phyloP scores from a whole-genome alignment of 345 rosid genomes.

The Lepidium sativum region DNA sequence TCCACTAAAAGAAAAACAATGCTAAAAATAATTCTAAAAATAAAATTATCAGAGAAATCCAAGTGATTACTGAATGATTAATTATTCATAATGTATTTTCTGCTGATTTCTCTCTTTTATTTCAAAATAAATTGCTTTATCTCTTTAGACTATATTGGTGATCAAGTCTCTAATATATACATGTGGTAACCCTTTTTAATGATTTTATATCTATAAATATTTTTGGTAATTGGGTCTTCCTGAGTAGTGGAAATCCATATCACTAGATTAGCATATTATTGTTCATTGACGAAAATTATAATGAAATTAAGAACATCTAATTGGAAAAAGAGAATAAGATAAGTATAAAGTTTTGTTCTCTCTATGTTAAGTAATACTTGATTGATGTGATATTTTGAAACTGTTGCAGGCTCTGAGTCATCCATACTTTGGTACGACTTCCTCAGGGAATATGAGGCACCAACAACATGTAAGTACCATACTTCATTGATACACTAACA shows the following conservation, averaged over 20 bases:
- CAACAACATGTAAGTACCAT: conserved; percentile 58
- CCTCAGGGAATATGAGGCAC: conserved; percentile 53
- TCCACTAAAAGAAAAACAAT: neutral
- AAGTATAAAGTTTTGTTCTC: conserved; percentile 19
- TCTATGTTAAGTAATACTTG: conserved; percentile 14
- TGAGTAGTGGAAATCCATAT: conserved; percentile 3
- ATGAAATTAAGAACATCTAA: neutral
- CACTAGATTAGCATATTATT: neutral
- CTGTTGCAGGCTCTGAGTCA: conserved; percentile 81
- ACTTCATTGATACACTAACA: neutral
- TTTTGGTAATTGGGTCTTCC: neutral
- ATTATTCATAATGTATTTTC: neutral
- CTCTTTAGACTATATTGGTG: neutral
- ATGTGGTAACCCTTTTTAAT: too few relatives aligned
- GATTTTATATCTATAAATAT: neutral
- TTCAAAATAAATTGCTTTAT: neutral
- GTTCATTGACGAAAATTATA: neutral
- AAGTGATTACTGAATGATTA: neutral
- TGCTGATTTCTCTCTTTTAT: neutral
- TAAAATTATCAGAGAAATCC: neutral
- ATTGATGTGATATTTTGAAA: conserved; percentile 20
- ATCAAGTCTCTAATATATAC: too few relatives aligned
- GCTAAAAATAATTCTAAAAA: neutral
- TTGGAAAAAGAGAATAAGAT: neutral
- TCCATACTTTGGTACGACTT: conserved; percentile 76